Evolutionary conservation across 164 flowering plant species (phyloP).

Genomic region (Macadamia integrifolia): DNA sequence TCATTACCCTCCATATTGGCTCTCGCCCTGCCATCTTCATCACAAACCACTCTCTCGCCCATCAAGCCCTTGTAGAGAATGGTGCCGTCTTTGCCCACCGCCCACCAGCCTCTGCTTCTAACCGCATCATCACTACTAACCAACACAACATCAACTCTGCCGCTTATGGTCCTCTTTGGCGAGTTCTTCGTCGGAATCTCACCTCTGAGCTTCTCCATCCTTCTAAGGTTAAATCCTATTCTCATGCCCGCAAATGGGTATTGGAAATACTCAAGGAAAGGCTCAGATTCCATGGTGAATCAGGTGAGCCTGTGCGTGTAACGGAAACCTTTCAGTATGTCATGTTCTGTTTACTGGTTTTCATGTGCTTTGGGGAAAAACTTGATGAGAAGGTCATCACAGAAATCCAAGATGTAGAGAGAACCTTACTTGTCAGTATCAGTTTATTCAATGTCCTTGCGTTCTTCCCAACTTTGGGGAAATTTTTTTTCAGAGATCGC

Average conservation of each 20-base stretch:
- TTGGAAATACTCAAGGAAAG: neutral
- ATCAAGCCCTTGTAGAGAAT: conserved; percentile 36
- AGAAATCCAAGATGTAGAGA: neutral
- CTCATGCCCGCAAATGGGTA: neutral
- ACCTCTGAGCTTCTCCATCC: conserved; percentile 31
- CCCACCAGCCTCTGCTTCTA: conserved; percentile 14
- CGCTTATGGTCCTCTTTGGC: conserved; percentile 40
- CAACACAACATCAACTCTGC: conserved; percentile 28
- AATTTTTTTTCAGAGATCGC: neutral
- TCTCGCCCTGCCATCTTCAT: conserved; percentile 24
- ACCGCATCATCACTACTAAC: conserved; percentile 5
- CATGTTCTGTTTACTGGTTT: neutral
- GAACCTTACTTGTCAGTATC: neutral
- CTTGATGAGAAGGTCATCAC: neutral
- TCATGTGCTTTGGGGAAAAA: too few relatives aligned
- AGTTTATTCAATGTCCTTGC: neutral
- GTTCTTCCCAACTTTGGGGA: neutral
- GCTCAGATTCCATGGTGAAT: neutral
- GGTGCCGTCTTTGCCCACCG: conserved; percentile 41
- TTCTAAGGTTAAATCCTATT: conserved; percentile 5
- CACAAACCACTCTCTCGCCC: conserved; percentile 25
- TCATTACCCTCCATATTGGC: conserved; percentile 33
- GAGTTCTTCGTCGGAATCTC: conserved; percentile 38
- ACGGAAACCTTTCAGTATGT: neutral
- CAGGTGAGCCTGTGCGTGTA: neutral